Evolutionary conservation across 2,329 filamentous ascomycete genomes (phyloP), one percentile per base, ranked within the genome.

Genomic region (Colletotrichum tabaci): DNA sequence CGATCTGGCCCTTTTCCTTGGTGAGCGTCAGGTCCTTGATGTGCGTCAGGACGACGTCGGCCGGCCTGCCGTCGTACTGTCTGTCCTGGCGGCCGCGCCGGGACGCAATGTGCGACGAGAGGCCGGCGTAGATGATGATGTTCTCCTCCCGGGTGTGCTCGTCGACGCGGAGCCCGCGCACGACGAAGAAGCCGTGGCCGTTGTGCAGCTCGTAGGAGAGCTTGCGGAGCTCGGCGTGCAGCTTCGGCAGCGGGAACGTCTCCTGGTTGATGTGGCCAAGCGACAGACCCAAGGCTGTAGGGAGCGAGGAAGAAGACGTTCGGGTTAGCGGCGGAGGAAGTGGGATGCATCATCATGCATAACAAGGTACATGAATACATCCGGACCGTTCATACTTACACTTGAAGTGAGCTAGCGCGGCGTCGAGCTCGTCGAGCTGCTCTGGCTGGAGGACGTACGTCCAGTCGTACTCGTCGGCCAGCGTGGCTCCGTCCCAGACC

Each of bases 101-200:
- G 0, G 85, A 77, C 0, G 87, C 90, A 5, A 92, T 82, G 71
- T 92, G 89, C 0, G 88, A 83, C 0, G 89, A 87, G 1, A 92
- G 77, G 0, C 90, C 90, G 2, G 87, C 84, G 74, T 91, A 92
- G 71, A 91, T 87, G 72, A 87, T 85, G 46, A 90, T 77, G 72
- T 89, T 90, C 2, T 91, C 88, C 71, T 90, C 86, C 26, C 85
- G 84, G 0, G 83, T 83, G 76, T 91, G 85, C 5, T 82, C 80
- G 12, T 86, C 83, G 0, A 90, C 85, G 1, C 85, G 83, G 0
- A 92, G 76, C 8, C 90, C 90, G 2, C 89, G 86, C 16, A 92
- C 76, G 1, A 91, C 88, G 56, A 88, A 88, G 81, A 92, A 91
- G 1, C 90, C 90, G 57, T 87, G 85, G 3, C 89, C 89, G 30